Conservation (phyloP, 2,329 filamentous ascomycete genomes). For the Fusarium duplospermum region DNA sequence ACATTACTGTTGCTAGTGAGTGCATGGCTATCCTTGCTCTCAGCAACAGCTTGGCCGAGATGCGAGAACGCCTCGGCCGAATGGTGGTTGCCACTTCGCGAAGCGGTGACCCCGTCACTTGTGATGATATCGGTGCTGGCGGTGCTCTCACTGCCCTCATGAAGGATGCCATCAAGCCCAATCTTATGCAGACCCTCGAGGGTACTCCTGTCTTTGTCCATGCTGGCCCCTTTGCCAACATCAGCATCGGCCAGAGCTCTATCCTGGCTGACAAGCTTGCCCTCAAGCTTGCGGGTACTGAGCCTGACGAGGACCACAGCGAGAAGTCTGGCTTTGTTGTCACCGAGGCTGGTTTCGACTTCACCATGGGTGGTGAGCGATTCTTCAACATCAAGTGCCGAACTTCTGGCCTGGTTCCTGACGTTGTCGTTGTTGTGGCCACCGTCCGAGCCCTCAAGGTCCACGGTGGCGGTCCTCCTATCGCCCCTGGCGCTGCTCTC, state of each 20-base stretch:
- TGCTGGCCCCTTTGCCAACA: conserved; percentile 97
- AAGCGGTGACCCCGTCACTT: conserved; percentile 90
- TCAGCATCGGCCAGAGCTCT: conserved; percentile 96
- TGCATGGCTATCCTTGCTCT: conserved; percentile 98
- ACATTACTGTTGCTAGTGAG: conserved; percentile 97
- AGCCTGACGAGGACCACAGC: conserved; percentile 86
- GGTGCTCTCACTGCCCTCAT: conserved; percentile 94
- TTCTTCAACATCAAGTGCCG: conserved; percentile 99
- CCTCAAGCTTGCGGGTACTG: conserved; percentile 93
- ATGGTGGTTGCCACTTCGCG: conserved; percentile 95
- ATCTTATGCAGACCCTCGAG: conserved; percentile 97
- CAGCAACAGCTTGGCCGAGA: conserved; percentile 86
- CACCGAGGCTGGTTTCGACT: conserved; percentile 98
- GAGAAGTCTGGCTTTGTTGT: conserved; percentile 92
- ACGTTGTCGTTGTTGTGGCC: conserved; percentile 94
- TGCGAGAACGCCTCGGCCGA: conserved; percentile 91
- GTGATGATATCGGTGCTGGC: conserved; percentile 92
- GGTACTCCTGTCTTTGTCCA: conserved; percentile 98
- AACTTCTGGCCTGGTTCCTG: conserved; percentile 89
- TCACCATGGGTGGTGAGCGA: conserved; percentile 98
- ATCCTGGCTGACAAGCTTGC: conserved; percentile 95
- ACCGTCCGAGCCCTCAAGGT: conserved; percentile 97
- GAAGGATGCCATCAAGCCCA: conserved; percentile 98
- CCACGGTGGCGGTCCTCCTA: conserved; percentile 95
- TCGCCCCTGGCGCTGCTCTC: conserved; percentile 87